Evolutionary conservation across 371 early-diverging fungal species (phyloP).

Genomic region (Mortierella sp.): DNA sequence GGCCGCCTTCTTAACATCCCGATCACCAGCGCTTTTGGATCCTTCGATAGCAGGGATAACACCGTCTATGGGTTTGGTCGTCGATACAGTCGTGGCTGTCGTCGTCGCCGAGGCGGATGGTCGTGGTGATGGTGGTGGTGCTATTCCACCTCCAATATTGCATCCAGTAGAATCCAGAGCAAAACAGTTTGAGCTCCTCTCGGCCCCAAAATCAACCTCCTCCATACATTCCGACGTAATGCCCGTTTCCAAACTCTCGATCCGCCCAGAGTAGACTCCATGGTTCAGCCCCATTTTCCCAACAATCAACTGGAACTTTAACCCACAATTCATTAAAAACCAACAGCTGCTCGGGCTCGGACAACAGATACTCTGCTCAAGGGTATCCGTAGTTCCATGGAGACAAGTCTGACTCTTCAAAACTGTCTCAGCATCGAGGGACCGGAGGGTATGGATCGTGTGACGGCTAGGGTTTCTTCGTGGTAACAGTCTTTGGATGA

Average conservation of each 20-base stretch:
- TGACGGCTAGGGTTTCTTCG: neutral
- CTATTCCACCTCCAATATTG: neutral
- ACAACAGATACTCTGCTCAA: neutral
- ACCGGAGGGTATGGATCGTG: neutral
- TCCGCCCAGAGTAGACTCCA: neutral
- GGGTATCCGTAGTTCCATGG: neutral
- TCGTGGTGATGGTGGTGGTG: neutral
- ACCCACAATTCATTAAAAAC: neutral
- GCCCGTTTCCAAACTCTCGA: neutral
- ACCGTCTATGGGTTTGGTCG: neutral
- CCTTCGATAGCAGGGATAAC: neutral
- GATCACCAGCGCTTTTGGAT: no score
- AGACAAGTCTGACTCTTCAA: neutral
- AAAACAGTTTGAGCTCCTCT: neutral
- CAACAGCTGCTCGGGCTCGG: neutral
- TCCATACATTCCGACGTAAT: neutral
- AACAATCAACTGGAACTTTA: neutral
- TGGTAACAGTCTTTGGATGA: no score
- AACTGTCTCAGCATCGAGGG: neutral
- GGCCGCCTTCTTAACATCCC: neutral
- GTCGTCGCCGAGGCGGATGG: neutral
- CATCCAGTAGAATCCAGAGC: neutral
- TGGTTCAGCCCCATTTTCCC: neutral
- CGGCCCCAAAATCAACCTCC: neutral
- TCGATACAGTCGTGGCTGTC: neutral